Percentiles rank a stretch among this genome's conserved stretches.
These are phyloP conservation scores for Phialemoniopsis sp. DNA, from an alignment of 2,329 filamentous ascomycete species.

Conservation along the genomic window DNA sequence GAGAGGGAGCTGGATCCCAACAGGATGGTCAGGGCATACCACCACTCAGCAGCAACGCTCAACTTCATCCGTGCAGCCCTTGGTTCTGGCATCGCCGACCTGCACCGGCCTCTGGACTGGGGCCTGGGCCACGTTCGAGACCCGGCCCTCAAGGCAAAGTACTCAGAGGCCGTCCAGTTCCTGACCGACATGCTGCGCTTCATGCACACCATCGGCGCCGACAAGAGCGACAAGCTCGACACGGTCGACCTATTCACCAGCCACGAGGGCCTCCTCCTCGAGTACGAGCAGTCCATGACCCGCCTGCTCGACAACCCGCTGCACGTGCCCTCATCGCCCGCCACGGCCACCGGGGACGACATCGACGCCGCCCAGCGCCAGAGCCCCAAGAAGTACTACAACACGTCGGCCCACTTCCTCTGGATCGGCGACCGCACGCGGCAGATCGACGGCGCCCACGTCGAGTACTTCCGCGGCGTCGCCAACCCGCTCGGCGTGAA, in stretches of 20 bases:
- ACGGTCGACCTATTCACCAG: slow-evolving; percentile 94
- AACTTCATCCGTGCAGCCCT: slow-evolving; percentile 88
- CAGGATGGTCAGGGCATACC: slow-evolving; percentile 86
- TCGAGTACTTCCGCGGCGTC: slow-evolving; percentile 96
- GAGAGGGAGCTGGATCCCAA: slow-evolving; percentile 77
- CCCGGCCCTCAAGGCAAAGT: slow-evolving; percentile 77
- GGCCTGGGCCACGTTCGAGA: slow-evolving; percentile 87
- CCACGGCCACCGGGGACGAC: slow-evolving; percentile 19
- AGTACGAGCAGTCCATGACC: slow-evolving; percentile 89
- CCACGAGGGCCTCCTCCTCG: slow-evolving; percentile 88
- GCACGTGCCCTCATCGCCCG: slow-evolving; percentile 11
- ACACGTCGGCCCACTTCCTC: slow-evolving; percentile 93
- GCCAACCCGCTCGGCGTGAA: slow-evolving; percentile 97
- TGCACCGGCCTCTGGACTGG: slow-evolving; percentile 94
- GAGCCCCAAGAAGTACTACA: slow-evolving; percentile 68
- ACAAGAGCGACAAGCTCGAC: slow-evolving; percentile 77
- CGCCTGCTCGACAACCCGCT: slow-evolving; percentile 55
- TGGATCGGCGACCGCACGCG: slow-evolving; percentile 98
- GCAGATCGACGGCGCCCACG: slow-evolving; percentile 87
- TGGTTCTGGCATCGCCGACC: slow-evolving; percentile 83
- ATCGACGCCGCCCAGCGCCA: slow-evolving; percentile 9
- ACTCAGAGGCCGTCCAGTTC: slow-evolving; percentile 76
- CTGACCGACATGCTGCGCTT: slow-evolving; percentile 91
- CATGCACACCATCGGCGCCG: slow-evolving; percentile 89
- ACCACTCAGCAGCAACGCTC: slow-evolving; percentile 88